Percentiles rank a stretch among this genome's conserved stretches.
Evolutionary conservation across 176 grass and related monocot species (phyloP).

Genomic region (Calamus simplicifolius): DNA sequence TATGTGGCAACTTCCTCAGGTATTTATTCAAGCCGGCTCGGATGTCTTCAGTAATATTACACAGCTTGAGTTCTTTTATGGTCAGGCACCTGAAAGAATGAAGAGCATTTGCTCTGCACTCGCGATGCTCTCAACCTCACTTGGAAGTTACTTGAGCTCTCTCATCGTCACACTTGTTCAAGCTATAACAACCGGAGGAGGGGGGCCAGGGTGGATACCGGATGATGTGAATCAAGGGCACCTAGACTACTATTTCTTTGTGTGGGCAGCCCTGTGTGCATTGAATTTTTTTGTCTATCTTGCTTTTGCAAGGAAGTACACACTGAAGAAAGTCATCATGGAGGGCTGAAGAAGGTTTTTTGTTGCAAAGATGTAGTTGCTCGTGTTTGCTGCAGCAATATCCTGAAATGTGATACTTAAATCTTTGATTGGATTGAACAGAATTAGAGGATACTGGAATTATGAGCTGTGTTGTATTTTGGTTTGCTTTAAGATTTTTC

Average conservation of each 20-base stretch:
- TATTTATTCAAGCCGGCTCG: conserved; percentile 43
- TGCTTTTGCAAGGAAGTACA: conserved; percentile 54
- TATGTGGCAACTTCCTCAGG: conserved; percentile 64
- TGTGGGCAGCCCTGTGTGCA: conserved; percentile 39
- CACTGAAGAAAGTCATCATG: conserved; percentile 34
- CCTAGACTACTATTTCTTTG: conserved; percentile 78
- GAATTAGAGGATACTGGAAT: no score
- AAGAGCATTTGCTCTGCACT: conserved; percentile 78
- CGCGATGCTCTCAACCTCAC: conserved; percentile 51
- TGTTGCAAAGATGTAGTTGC: background rate
- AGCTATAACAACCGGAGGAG: conserved; percentile 28
- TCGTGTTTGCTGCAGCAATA: no score
- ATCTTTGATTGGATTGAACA: no score
- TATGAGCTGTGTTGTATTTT: no score
- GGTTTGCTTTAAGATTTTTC: no score
- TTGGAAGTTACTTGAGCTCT: conserved; percentile 72
- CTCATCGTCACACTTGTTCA: conserved; percentile 54
- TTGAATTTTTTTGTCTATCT: conserved; percentile 58
- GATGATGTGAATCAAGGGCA: conserved; percentile 68
- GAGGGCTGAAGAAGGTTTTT: background rate
- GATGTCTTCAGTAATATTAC: conserved; percentile 65
- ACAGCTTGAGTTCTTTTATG: conserved; percentile 79
- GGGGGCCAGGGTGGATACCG: conserved; percentile 54
- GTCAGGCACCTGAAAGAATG: conserved; percentile 77
- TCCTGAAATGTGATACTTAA: no score